Evolutionary conservation across 1,139 yeast genomes (phyloP), one percentile per base, ranked within the genome.

Genomic region (Hansenula sp.): DNA sequence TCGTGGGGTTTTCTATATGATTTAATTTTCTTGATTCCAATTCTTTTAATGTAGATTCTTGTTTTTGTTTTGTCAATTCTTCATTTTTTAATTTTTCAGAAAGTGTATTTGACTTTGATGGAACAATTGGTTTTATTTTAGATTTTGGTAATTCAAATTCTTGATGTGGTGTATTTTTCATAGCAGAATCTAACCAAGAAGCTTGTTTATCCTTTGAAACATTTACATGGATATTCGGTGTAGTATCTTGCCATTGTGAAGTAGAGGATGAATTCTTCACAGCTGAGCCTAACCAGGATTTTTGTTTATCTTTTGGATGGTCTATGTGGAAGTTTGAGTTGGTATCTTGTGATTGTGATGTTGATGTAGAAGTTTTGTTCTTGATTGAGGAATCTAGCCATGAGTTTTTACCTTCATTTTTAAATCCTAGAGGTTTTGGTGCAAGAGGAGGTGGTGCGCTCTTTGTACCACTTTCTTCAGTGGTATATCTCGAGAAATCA

Each of bases 41-140:
- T 32, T 47, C 52, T 35, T 34, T 42, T 28, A 44, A 28, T 1
- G 45, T 41, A 20, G 33, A 37, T 22, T 43, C 39, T 10, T 38
- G 24, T 34, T 35, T 10, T 16, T 20, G 8, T 24, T 45, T 32
- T 14, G 44, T 36, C 8, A 20, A 22, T 30, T 46, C 41, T 3
- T 39, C 38, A n/a, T 41, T 12, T 29, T 42, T 34, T 19, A 44
- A 6, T 17, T 33, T 36, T 13, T 39, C 32, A 5, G 40, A 18
- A 8, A 56, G 36, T 8, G 50, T 40, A 13, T 42, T 46, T 8
- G 57, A 48, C 13, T 53, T 56, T 0, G 47, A 42, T 8, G 53
- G 56, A 3, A 50, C 40, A 7, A 47, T 39, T 8, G 53, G 55
- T 34, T 45, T 43, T 46, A 55, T 44, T 43, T 55, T 53, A 22